Evolutionary conservation across 78 protist genomes (phyloP).

Genomic region (Dictyostelium firmibasis): DNA sequence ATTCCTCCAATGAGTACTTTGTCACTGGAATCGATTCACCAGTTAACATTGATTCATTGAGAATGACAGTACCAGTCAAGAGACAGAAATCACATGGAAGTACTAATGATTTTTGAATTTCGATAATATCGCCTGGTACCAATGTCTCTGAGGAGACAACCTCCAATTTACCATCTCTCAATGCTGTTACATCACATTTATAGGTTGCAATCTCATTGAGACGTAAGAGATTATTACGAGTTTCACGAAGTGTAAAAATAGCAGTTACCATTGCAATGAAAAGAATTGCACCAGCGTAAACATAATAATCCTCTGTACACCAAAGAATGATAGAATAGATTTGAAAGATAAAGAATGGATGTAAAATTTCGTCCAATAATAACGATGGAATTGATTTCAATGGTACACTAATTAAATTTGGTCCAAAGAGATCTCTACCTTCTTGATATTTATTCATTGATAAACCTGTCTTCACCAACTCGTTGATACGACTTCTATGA

Average conservation of each 20-base stretch:
- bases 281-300: conserved; percentile 88
- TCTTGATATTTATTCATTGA: not conserved
- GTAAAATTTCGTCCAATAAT: conserved; percentile 85
- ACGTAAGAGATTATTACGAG: conserved; percentile 19
- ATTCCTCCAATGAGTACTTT: conserved; percentile 46
- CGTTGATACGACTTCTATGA: not conserved
- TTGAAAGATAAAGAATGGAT: conserved; percentile 96
- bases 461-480: conserved; percentile 9
- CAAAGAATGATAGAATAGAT: conserved; percentile 82
- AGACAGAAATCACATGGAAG: conserved; percentile 95
- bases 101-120: not conserved
- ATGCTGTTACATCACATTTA: not conserved
- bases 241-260: conserved; percentile 30
- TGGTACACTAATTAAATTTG: conserved; percentile 52
- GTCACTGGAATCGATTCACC: conserved; percentile 97
- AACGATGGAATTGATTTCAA: conserved; percentile 73
- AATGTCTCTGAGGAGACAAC: not conserved
- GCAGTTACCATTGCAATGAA: conserved; percentile 83
- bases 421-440: conserved; percentile 14
- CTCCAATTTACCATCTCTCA: not conserved
- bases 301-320: conserved; percentile 84
- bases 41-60: conserved; percentile 98
- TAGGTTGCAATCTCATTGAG: conserved; percentile 67
- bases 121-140: conserved; percentile 76
- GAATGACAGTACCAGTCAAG: conserved; percentile 91